These are phyloP conservation scores for Coemansia sp. DNA, from an alignment of 192 early-diverging fungal species.

Conservation along the genomic window DNA sequence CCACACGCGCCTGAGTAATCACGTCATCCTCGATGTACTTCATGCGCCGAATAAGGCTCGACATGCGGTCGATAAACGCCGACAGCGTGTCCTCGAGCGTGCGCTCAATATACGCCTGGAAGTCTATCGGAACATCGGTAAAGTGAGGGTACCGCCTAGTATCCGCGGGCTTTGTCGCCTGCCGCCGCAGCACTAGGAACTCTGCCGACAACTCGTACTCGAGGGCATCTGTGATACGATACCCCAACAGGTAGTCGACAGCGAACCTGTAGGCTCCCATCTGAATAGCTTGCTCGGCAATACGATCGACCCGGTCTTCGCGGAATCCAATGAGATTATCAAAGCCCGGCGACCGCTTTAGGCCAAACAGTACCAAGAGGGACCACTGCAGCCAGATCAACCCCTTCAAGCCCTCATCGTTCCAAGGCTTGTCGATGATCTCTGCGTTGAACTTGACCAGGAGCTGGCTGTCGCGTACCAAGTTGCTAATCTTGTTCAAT, in stretches of 20 bases:
- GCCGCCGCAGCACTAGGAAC: constrained; percentile 38
- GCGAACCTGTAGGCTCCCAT: constrained; percentile 64
- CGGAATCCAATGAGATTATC: constrained; percentile 45
- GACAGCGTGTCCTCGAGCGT: constrained; percentile 55
- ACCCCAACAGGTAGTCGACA: constrained; percentile 61
- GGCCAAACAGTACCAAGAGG: constrained; percentile 54
- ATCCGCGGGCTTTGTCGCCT: constrained; percentile 7
- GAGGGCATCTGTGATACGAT: constrained; percentile 42
- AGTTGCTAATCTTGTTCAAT: constrained; percentile 41
- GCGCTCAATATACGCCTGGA: constrained; percentile 57
- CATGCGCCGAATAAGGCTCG: constrained; percentile 58
- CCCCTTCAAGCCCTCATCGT: constrained; percentile 50
- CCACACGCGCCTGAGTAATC: constrained; percentile 47
- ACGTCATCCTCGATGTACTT: constrained; percentile 72
- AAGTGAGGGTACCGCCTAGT: constrained; percentile 37
- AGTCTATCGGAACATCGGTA: constrained; percentile 30
- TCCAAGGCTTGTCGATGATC: constrained; percentile 45
- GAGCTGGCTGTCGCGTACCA: constrained; percentile 41
- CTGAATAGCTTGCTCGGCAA: constrained; percentile 57
- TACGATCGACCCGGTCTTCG: constrained; percentile 48
- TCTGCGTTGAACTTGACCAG: constrained; percentile 38
- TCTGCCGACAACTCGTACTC: constrained; percentile 49
- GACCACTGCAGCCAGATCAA: constrained; percentile 63
- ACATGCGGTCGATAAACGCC: constrained; percentile 59
- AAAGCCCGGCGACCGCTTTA: constrained; percentile 53